Conservation (phyloP, 352 stramenopile genomes). For the Phytophthora citricola region DNA sequence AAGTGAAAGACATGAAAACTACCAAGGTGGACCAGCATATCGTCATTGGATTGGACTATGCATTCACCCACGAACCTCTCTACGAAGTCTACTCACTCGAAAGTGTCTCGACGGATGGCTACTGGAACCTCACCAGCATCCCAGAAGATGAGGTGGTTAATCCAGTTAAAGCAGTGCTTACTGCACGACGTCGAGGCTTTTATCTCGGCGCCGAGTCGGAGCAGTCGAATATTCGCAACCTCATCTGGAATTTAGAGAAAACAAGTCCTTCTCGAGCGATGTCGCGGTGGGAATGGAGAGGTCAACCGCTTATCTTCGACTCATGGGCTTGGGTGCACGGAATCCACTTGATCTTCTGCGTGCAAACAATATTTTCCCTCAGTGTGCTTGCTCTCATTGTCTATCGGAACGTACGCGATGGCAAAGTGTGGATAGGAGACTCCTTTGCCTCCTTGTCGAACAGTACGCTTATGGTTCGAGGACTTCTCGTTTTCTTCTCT, state of each 20-base stretch:
- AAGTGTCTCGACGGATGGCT: constrained; percentile 22
- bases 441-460: constrained; percentile 46
- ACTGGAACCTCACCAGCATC: constrained; percentile 45
- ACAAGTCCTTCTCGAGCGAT: constrained; percentile 28
- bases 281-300: constrained; percentile 35
- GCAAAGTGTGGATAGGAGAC: constrained; percentile 52
- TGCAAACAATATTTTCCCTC: constrained; percentile 43
- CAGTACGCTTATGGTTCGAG: constrained; percentile 41
- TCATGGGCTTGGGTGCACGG: constrained; percentile 61
- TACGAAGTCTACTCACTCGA: constrained; percentile 42
- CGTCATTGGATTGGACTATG: constrained; percentile 42
- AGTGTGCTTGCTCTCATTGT: constrained; percentile 42
- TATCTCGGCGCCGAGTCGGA: constrained; percentile 45
- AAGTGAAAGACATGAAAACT: constrained; percentile 38
- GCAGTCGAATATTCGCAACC: constrained; percentile 52
- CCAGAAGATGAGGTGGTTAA: constrained; percentile 23
- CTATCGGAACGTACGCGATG: constrained; percentile 36
- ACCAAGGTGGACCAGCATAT: constrained; percentile 29
- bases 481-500: constrained; percentile 42
- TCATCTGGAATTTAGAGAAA: constrained; percentile 35
- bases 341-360: constrained; percentile 48
- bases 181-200: constrained; percentile 41
- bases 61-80: constrained; percentile 34
- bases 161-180: constrained; percentile 36
- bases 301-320: constrained; percentile 34